These are phyloP conservation scores for Lepidium sativum DNA, from an alignment of 345 rosid species.

Conservation along the genomic window DNA sequence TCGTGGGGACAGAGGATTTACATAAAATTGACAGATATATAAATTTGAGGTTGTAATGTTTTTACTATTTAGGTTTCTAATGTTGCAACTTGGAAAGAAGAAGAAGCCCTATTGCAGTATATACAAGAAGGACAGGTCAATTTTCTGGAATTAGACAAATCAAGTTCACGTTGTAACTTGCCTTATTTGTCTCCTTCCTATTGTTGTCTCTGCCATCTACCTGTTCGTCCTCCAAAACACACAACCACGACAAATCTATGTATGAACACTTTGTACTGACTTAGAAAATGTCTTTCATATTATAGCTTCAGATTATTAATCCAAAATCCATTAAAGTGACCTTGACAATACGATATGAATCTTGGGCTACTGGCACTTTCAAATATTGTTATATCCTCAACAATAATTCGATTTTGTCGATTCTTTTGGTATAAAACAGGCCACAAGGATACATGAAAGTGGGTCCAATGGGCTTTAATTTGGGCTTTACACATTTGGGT, in stretches of 20 bases:
- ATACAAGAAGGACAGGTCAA: constrained; percentile 5
- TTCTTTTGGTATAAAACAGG: background rate
- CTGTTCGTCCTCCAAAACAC: constrained; percentile 20
- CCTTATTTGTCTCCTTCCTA: constrained; percentile 29
- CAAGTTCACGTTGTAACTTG: constrained; percentile 29
- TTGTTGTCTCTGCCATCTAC: constrained; percentile 21
- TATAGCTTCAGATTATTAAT: background rate
- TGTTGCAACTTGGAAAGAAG: constrained; percentile 17
- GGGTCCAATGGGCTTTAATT: background rate
- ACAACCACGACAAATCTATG: constrained; percentile 14
- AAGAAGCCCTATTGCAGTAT: constrained; percentile 1
- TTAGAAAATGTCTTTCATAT: background rate
- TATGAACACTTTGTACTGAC: background rate
- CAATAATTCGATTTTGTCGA: background rate
- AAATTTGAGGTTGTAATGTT: background rate
- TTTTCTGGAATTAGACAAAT: constrained; percentile 25
- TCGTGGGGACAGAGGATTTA: constrained; percentile 24
- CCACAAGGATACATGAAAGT: no score
- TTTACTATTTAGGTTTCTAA: background rate
- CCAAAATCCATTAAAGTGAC: background rate
- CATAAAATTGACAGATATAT: constrained; percentile 9
- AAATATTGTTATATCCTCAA: background rate
- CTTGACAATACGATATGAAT: background rate
- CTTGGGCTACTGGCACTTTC: background rate
- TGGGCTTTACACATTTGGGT: background rate